phyloP scores from a whole-genome alignment of 2,329 filamentous ascomycete genomes.

The Fusarium vanettenii region DNA sequence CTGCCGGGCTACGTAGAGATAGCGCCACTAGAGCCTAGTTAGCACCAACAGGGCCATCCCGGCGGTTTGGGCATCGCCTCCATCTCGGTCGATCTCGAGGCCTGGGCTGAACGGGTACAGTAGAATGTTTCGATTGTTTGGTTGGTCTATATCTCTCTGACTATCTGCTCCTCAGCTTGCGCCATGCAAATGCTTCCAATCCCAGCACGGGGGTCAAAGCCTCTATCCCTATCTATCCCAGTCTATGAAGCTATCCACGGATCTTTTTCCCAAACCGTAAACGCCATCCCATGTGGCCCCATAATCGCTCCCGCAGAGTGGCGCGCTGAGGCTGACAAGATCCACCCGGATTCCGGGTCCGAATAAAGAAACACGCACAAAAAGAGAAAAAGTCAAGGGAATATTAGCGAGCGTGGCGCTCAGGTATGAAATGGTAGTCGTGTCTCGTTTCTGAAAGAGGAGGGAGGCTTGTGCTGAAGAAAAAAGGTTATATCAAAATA shows the following conservation, averaged over 20 bases:
- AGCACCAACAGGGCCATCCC: background rate
- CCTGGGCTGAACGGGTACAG: background rate
- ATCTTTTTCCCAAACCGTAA: constrained; percentile 2
- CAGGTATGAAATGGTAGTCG: background rate
- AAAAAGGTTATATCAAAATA: background rate
- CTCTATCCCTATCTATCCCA: background rate
- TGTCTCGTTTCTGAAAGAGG: background rate
- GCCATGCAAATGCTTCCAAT: background rate
- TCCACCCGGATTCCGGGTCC: background rate
- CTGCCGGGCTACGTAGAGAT: background rate
- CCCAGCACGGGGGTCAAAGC: background rate
- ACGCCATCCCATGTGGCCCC: constrained; percentile 7
- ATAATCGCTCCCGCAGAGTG: background rate
- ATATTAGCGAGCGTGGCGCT: background rate
- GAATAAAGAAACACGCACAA: background rate
- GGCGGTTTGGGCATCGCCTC: background rate
- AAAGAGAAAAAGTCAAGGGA: background rate
- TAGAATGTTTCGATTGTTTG: background rate
- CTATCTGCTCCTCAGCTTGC: background rate
- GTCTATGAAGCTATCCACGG: constrained; percentile 1
- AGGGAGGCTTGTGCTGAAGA: background rate
- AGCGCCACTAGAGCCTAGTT: background rate
- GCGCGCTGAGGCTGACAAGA: background rate
- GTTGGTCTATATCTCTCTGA: background rate
- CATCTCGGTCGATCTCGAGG: background rate